These are phyloP conservation scores for Globisporangium canariense DNA, from an alignment of 352 stramenopile genomes.

Conservation along the genomic window DNA sequence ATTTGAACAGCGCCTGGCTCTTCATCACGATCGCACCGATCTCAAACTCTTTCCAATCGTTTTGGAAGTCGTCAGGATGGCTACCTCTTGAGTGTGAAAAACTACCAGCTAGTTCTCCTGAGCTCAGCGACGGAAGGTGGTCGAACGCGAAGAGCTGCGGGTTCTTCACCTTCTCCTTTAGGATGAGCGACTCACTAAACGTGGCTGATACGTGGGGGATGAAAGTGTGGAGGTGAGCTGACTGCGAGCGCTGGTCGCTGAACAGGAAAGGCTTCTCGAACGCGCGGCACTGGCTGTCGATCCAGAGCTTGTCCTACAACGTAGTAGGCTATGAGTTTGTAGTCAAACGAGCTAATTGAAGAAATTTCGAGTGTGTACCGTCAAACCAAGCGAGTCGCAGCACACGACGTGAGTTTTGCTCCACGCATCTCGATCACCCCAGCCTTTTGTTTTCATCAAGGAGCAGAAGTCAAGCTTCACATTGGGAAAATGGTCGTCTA, in stretches of 20 bases:
- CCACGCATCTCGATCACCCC: conserved; percentile 9
- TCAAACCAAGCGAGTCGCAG: conserved; percentile 9
- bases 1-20: not conserved
- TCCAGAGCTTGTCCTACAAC: conserved; percentile 15
- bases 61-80: not conserved
- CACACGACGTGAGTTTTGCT: conserved; percentile 6
- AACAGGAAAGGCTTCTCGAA: conserved; percentile 23
- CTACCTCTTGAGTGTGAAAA: no score
- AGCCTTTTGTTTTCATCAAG: not conserved
- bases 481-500: not conserved
- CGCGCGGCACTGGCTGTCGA: conserved; percentile 23
- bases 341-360: not conserved
- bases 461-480: conserved; percentile 7
- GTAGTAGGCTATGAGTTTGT: not conserved
- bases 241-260: not conserved
- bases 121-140: conserved; percentile 12
- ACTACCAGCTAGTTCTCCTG: not conserved
- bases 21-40: not conserved
- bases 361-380: conserved; percentile 4
- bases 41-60: conserved; percentile 14
- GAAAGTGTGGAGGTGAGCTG: conserved; percentile 7
- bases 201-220: conserved; percentile 18
- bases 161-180: conserved; percentile 6
- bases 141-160: conserved; percentile 20
- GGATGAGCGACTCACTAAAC: conserved; percentile 19